Conservation (phyloP, 2,329 filamentous ascomycete genomes). For the Pleoardoris graminearum region DNA sequence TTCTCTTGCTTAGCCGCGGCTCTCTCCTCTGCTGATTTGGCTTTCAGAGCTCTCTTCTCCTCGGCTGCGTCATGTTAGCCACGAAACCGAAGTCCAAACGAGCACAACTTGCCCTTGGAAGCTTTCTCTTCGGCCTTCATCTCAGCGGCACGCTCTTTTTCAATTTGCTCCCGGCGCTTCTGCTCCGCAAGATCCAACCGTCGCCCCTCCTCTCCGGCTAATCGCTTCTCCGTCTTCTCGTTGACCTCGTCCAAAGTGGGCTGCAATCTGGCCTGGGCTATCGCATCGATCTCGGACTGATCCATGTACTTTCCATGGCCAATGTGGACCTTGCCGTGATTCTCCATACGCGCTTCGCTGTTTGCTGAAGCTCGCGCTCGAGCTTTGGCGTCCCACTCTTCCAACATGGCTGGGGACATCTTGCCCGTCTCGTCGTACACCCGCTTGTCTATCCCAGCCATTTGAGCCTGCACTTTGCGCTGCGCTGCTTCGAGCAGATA, state of each 20-base stretch:
- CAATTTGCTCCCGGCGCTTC: conserved; percentile 61
- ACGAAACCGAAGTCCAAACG: not conserved
- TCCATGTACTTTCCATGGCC: conserved; percentile 82
- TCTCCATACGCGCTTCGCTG: conserved; percentile 62
- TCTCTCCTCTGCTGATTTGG: conserved; percentile 58
- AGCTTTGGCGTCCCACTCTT: conserved; percentile 79
- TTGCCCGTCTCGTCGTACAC: conserved; percentile 77
- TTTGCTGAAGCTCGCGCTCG: conserved; percentile 69
- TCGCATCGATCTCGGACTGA: conserved; percentile 74
- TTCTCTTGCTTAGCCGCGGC: conserved; percentile 42
- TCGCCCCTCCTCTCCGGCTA: conserved; percentile 65
- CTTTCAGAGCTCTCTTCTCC: conserved; percentile 55
- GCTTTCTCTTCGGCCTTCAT: conserved; percentile 52
- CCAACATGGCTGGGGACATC: conserved; percentile 67
- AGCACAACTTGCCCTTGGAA: conserved; percentile 59
- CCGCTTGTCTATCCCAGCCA: conserved; percentile 80
- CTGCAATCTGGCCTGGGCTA: conserved; percentile 76
- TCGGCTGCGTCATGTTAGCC: conserved; percentile 51
- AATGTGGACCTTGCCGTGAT: conserved; percentile 66
- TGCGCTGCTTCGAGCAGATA: conserved; percentile 77
- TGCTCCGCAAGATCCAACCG: conserved; percentile 67
- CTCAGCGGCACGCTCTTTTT: conserved; percentile 55
- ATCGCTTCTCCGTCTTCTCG: conserved; percentile 72
- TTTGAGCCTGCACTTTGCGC: conserved; percentile 77
- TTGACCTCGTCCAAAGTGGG: conserved; percentile 85